A percentile compares a stretch with the other conserved stretches of the same genome.
Evolutionary conservation across 148 eudicot species (phyloP).

Genomic region (Vaccinium darrowii): DNA sequence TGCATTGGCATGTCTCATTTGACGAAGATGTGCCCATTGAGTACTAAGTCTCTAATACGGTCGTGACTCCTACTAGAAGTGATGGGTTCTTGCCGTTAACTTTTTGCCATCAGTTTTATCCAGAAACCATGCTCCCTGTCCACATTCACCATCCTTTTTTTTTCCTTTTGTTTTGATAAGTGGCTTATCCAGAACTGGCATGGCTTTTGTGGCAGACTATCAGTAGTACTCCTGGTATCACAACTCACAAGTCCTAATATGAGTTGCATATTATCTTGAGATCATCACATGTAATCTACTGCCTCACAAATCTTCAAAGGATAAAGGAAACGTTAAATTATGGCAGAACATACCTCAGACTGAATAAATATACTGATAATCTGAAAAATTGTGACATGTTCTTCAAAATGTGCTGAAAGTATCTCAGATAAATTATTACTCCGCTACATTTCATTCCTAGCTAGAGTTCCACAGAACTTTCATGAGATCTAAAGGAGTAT

Average conservation of each 20-base stretch:
- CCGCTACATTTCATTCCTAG: not conserved
- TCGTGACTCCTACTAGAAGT: not conserved
- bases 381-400: not conserved
- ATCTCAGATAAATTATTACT: not conserved
- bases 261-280: not conserved
- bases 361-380: not conserved
- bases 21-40: not conserved
- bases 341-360: not conserved
- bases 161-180: not conserved
- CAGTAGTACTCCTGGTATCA: not conserved
- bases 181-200: constrained; percentile 4
- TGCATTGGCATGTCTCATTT: not conserved
- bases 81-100: not conserved
- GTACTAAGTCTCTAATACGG: not conserved
- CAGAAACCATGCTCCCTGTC: constrained; percentile 3
- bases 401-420: not conserved
- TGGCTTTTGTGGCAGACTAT: not conserved
- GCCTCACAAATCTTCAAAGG: not conserved
- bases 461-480: not conserved
- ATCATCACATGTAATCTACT: not conserved
- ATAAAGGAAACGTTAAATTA: not conserved
- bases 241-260: not conserved
- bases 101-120: not conserved
- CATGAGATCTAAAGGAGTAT: not conserved
- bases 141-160: not conserved